These are phyloP conservation scores for Populus simonii DNA, from an alignment of 345 rosid species.

Conservation along the genomic window DNA sequence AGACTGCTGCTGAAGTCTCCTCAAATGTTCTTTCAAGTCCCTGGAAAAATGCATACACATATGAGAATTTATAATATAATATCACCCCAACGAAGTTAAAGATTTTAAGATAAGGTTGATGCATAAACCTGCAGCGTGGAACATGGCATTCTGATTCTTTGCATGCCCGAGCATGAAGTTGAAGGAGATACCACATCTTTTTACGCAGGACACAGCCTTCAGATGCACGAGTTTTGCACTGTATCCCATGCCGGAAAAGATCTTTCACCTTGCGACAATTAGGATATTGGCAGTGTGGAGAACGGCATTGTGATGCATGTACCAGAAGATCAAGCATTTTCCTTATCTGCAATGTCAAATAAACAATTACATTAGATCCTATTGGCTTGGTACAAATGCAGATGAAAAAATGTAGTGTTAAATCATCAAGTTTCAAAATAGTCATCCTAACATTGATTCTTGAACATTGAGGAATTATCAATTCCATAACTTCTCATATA, in stretches of 20 bases:
- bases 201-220: constrained; percentile 94
- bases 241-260: constrained; percentile 89
- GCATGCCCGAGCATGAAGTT: constrained; percentile 98
- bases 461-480: background rate
- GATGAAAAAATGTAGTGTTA: background rate
- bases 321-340: constrained; percentile 99
- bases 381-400: background rate
- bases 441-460: background rate
- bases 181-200: constrained; percentile 98
- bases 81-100: constrained; percentile 9
- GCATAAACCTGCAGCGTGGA: constrained; percentile 88
- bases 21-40: constrained; percentile 87
- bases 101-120: background rate
- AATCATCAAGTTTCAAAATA: background rate
- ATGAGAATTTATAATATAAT: constrained; percentile 8
- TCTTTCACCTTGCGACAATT: constrained; percentile 97
- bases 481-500: background rate
- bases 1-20: constrained; percentile 93
- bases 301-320: constrained; percentile 94
- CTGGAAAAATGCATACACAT: constrained; percentile 36
- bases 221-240: constrained; percentile 83
- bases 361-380: constrained; percentile 2
- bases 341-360: constrained; percentile 68
- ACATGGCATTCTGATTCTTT: constrained; percentile 90
- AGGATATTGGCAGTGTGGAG: constrained; percentile 80